Evolutionary conservation across 495 filamentous ascomycete species (phyloP).

Genomic region (Glonium stellatum): DNA sequence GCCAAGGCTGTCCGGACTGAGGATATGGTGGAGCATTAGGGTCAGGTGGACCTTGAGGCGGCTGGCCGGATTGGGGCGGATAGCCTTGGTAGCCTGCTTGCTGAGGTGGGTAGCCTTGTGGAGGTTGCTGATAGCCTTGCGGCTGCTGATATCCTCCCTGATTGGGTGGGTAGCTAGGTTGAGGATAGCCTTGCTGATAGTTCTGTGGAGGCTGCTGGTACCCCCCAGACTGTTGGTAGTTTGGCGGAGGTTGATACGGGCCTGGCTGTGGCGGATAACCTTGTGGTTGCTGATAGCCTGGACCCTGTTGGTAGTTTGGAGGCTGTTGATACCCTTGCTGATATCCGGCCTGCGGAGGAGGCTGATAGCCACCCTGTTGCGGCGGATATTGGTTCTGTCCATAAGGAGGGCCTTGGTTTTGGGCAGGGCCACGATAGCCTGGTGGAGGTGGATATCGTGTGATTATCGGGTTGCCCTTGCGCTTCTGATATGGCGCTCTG

Average conservation of each 20-base stretch:
- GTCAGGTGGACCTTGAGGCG: constrained; percentile 9
- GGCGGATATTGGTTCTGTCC: constrained; percentile 16
- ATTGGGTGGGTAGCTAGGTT: constrained; percentile 14
- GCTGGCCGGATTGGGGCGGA: constrained; percentile 10
- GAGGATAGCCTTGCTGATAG: constrained; percentile 15
- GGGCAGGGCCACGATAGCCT: constrained; percentile 32
- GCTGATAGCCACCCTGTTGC: constrained; percentile 1
- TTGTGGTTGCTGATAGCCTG: constrained; percentile 16
- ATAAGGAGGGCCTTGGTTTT: constrained; percentile 13
- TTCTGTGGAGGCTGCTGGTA: constrained; percentile 12
- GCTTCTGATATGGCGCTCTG: constrained; percentile 18
- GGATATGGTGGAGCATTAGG: constrained; percentile 8
- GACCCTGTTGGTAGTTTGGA: constrained; percentile 6
- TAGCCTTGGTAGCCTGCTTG: constrained; percentile 20
- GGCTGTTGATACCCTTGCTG: constrained; percentile 17
- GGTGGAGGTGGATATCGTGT: constrained; percentile 38
- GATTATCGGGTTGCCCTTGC: constrained; percentile 39
- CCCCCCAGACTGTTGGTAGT: constrained; percentile 4
- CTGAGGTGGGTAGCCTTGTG: constrained; percentile 16
- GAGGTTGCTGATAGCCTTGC: constrained; percentile 21
- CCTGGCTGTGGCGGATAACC: constrained; percentile 14
- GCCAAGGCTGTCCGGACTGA: constrained; percentile 19
- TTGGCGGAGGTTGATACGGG: constrained; percentile 18
- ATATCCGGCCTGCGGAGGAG: constrained; percentile 2
- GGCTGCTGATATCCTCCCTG: constrained; percentile 10